Evolutionary conservation across 2,329 filamentous ascomycete genomes (phyloP).

Genomic region (Colletotrichum australisinense): DNA sequence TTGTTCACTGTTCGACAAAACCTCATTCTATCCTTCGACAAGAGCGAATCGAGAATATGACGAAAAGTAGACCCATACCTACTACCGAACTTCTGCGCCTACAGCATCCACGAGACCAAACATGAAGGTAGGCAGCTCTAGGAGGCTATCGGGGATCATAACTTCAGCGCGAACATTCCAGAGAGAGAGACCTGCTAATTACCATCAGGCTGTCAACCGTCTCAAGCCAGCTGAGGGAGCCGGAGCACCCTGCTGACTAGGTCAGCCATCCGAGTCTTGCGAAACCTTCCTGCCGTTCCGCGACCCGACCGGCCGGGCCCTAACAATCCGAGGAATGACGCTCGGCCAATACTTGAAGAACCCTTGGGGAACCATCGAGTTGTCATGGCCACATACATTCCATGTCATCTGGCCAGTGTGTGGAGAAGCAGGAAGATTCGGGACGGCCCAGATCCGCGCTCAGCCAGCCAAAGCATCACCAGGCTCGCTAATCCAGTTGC

Average conservation of each 20-base stretch:
- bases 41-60: not conserved
- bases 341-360: not conserved
- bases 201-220: not conserved
- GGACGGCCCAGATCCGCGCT: slow-evolving; percentile 6
- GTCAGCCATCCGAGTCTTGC: not conserved
- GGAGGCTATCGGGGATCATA: not conserved
- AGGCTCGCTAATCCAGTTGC: not conserved
- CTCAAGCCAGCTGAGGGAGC: not conserved
- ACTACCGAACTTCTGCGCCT: not conserved
- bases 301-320: slow-evolving; percentile 9
- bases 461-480: not conserved
- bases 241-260: not conserved
- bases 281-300: not conserved
- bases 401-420: not conserved
- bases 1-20: not conserved
- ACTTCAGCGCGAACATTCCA: not conserved
- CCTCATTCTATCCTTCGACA: not conserved
- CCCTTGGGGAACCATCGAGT: not conserved
- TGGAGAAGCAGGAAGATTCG: not conserved
- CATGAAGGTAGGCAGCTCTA: not conserved
- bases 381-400: not conserved
- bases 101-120: too few species aligned
- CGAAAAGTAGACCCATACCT: not conserved
- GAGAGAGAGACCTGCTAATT: not conserved
- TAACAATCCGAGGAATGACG: not conserved